Evolutionary conservation across 139 green algal species (phyloP).

Genomic region (Spirogloea muscicola): DNA sequence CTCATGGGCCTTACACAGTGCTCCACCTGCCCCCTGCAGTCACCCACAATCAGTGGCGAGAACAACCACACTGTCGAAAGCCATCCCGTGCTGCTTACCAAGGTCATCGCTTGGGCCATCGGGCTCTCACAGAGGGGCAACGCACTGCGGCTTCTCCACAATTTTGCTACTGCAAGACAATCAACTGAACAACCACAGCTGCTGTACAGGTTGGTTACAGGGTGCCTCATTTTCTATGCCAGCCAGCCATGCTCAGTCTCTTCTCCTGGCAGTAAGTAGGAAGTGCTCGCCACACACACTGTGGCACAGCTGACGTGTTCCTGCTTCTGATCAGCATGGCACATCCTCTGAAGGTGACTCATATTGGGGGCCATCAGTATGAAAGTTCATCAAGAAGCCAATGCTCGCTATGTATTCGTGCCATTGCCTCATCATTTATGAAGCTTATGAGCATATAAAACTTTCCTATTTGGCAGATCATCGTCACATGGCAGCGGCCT

Average conservation of each 20-base stretch:
- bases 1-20: too few species aligned
- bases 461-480: conserved; percentile 9
- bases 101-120: background rate
- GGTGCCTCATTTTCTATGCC: background rate
- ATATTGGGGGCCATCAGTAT: too few species aligned
- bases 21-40: too few species aligned
- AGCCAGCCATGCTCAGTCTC: too few species aligned
- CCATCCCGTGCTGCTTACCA: background rate
- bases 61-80: too few species aligned
- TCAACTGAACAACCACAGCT: conserved; percentile 1
- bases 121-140: conserved; percentile 8
- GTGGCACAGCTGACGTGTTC: background rate
- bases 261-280: background rate
- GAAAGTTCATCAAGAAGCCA: too few species aligned
- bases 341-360: background rate
- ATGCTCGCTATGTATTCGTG: conserved; percentile 9
- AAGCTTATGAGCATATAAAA: too few species aligned
- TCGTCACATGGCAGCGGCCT: conserved; percentile 4
- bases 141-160: background rate
- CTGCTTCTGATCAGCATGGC: background rate
- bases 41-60: too few species aligned
- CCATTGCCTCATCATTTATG: background rate
- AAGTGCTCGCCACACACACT: background rate
- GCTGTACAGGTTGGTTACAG: conserved; percentile 7
- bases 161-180: background rate